Evolutionary conservation across 2,329 filamentous ascomycete genomes (phyloP).

Genomic region (Apiospora pterosperma): DNA sequence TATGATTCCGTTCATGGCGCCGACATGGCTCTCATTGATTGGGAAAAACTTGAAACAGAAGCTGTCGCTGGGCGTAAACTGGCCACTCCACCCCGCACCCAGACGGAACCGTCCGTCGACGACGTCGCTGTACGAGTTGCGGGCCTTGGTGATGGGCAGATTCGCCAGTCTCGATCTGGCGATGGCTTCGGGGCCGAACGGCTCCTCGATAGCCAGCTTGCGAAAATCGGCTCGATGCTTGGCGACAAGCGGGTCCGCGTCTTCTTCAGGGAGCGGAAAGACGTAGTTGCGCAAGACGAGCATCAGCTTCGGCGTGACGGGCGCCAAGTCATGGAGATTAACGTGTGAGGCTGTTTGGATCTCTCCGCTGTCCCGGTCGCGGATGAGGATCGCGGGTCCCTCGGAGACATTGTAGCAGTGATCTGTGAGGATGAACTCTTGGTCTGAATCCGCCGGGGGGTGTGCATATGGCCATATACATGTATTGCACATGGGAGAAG

Average conservation of each 20-base stretch:
- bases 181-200: conserved; percentile 6
- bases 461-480: conserved; percentile 28
- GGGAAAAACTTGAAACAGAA: conserved; percentile 29
- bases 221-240: conserved; percentile 6
- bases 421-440: conserved; percentile 15
- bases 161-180: conserved; percentile 19
- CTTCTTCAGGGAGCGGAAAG: conserved; percentile 19
- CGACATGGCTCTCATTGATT: conserved; percentile 19
- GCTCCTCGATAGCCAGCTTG: conserved; percentile 6
- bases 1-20: conserved; percentile 28
- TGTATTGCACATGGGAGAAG: conserved; percentile 14
- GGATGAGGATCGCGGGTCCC: conserved; percentile 16
- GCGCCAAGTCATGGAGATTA: conserved; percentile 25
- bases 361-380: conserved; percentile 14
- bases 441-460: conserved; percentile 9
- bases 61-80: conserved; percentile 13
- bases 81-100: conserved; percentile 11
- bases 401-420: conserved; percentile 22
- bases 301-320: conserved; percentile 24
- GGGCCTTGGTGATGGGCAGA: conserved; percentile 24
- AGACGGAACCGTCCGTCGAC: conserved; percentile 15
- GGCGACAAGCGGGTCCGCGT: conserved; percentile 10
- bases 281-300: conserved; percentile 19
- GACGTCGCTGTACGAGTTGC: conserved; percentile 21
- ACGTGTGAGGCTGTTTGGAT: neutral